These are phyloP conservation scores for Clarireedia monteithiana DNA, from an alignment of 2,329 filamentous ascomycete species.

Conservation along the genomic window DNA sequence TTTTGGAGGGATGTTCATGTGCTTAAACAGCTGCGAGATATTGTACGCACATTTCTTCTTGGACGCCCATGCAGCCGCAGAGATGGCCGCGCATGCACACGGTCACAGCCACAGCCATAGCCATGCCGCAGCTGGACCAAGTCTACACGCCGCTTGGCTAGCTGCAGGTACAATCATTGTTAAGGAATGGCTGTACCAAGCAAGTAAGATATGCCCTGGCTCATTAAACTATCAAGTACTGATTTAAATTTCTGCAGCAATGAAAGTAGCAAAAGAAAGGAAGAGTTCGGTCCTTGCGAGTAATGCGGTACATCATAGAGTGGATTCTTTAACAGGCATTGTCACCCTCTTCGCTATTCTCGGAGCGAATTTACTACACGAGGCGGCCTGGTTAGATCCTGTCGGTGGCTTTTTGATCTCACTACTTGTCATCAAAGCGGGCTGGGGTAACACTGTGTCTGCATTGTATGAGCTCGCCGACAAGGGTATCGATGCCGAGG, in stretches of 20 bases:
- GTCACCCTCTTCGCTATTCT: constrained; percentile 86
- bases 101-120: constrained; percentile 58
- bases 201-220: constrained; percentile 55
- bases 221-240: constrained; percentile 5
- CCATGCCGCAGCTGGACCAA: constrained; percentile 61
- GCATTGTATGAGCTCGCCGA: constrained; percentile 88
- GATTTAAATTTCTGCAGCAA: constrained; percentile 48
- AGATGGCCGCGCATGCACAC: constrained; percentile 48
- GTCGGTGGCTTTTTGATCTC: constrained; percentile 91
- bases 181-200: constrained; percentile 96
- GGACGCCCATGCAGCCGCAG: constrained; percentile 48
- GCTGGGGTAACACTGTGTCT: constrained; percentile 74
- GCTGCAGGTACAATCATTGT: constrained; percentile 82
- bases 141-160: constrained; percentile 90
- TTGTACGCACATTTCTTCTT: constrained; percentile 68
- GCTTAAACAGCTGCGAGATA: constrained; percentile 63
- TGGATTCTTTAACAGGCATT: constrained; percentile 91
- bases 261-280: constrained; percentile 90
- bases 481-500: constrained; percentile 75
- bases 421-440: constrained; percentile 85
- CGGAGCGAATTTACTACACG: constrained; percentile 76
- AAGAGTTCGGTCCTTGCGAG: constrained; percentile 94
- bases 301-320: constrained; percentile 91
- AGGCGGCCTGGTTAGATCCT: constrained; percentile 88
- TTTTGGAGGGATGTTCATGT: constrained; percentile 86